Evolutionary conservation across 495 filamentous ascomycete species (phyloP).

Genomic region (Friedmanniomyces simplex): DNA sequence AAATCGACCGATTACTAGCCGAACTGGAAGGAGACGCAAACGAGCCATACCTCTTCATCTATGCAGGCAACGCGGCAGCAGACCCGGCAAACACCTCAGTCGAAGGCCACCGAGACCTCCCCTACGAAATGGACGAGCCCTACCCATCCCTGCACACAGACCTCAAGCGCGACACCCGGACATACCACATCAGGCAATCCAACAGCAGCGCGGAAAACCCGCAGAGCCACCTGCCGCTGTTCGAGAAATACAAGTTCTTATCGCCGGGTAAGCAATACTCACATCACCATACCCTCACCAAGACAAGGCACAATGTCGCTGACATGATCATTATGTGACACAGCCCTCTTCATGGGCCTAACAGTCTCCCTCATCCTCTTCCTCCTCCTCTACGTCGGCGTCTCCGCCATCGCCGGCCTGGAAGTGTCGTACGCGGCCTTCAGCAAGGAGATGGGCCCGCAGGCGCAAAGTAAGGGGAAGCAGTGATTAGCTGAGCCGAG

Average conservation of each 20-base stretch:
- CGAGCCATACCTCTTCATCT: conserved; percentile 3
- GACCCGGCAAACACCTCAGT: background rate
- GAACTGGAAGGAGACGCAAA: background rate
- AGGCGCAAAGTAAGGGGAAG: conserved; percentile 64
- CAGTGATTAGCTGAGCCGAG: conserved; percentile 43
- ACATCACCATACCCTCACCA: background rate
- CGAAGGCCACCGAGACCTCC: conserved; percentile 6
- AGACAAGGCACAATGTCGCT: background rate
- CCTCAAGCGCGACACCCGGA: conserved; percentile 44
- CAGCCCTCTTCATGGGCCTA: conserved; percentile 77
- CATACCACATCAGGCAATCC: background rate
- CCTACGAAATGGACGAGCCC: conserved; percentile 42
- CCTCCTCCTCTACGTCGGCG: conserved; percentile 63
- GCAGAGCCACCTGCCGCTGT: conserved; percentile 48
- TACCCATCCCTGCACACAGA: conserved; percentile 47
- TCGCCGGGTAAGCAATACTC: conserved; percentile 48
- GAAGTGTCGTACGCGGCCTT: conserved; percentile 89
- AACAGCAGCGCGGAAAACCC: conserved; percentile 26
- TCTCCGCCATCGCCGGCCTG: conserved; percentile 65
- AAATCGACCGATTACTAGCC: background rate
- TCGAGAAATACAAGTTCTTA: conserved; percentile 86
- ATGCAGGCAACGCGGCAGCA: background rate
- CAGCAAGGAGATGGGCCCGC: conserved; percentile 86
- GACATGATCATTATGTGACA: background rate
- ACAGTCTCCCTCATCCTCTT: conserved; percentile 58